Evolutionary conservation across 495 filamentous ascomycete genomes (phyloP).

Genomic region (Penicillium parvum): DNA sequence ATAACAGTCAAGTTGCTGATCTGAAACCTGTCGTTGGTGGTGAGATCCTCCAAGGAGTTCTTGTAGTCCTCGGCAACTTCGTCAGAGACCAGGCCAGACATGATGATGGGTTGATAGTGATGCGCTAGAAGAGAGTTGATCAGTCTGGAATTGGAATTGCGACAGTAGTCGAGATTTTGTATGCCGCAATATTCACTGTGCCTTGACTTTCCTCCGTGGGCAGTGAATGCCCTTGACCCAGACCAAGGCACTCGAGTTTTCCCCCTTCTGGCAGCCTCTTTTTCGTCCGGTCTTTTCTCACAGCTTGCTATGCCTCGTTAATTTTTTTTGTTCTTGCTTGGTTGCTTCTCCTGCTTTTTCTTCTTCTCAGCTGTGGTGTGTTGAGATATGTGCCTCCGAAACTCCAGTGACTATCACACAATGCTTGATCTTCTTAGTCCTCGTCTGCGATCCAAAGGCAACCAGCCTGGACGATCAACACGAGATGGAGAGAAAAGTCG

Average conservation of each 20-base stretch:
- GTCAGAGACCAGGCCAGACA: conserved; percentile 71
- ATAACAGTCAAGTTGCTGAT: conserved; percentile 95
- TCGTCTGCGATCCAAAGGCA: conserved; percentile 25
- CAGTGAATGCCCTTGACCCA: not conserved
- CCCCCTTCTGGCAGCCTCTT: too few relatives aligned
- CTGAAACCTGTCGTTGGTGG: conserved; percentile 81
- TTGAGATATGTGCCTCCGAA: conserved; percentile 12
- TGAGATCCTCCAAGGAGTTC: conserved; percentile 85
- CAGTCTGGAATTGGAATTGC: conserved; percentile 3
- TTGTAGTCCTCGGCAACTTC: conserved; percentile 95
- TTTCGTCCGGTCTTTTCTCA: conserved; percentile 3
- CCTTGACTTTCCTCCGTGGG: not conserved
- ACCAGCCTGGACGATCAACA: conserved; percentile 32
- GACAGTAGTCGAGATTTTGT: not conserved
- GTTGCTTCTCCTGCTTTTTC: too few relatives aligned
- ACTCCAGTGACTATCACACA: conserved; percentile 17
- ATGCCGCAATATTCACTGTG: not conserved
- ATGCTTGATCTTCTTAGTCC: conserved; percentile 30
- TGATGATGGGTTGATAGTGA: conserved; percentile 43
- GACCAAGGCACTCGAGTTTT: too few relatives aligned
- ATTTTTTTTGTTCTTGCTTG: conserved; percentile 13
- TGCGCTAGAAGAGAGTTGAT: conserved; percentile 5
- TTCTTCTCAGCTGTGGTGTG: conserved; percentile 4
- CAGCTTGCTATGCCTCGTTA: not conserved
- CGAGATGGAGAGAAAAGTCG: conserved; percentile 41